Conservation (phyloP, 176 grass and related monocot species). For the Typha latifolia region DNA sequence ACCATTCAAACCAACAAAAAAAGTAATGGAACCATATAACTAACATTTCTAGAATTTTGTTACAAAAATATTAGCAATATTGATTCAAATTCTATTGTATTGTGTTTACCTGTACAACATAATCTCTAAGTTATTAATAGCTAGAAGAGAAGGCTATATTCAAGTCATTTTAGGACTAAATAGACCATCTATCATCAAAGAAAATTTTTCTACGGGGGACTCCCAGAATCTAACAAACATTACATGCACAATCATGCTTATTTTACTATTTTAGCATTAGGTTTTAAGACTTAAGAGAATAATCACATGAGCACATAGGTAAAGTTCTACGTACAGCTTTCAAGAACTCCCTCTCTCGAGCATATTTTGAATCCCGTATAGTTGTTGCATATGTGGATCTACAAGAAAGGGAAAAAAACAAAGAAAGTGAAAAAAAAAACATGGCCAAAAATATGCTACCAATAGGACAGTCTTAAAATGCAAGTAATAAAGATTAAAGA, state of each 20-base stretch:
- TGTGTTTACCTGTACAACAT: background rate
- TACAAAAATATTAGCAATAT: background rate
- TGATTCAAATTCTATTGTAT: background rate
- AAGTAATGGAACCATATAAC: background rate
- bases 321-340: constrained; percentile 52
- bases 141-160: too few species aligned
- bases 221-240: background rate
- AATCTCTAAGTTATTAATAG: too few species aligned
- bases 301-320: background rate
- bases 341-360: constrained; percentile 81
- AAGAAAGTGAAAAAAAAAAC: background rate
- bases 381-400: constrained; percentile 98
- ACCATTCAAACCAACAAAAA: background rate
- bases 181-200: too few species aligned
- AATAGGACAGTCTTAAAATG: background rate
- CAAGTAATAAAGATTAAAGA: too few species aligned
- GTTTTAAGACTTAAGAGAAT: background rate
- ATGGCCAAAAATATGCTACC: background rate
- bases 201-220: too few species aligned
- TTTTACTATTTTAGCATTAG: background rate
- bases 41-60: background rate
- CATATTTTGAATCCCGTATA: constrained; percentile 81
- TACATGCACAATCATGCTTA: background rate
- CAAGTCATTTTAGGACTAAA: too few species aligned
- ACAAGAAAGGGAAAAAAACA: constrained; percentile 6